These are phyloP conservation scores for Cryphonectria nitschkei DNA, from an alignment of 2,329 filamentous ascomycete species.

Conservation along the genomic window DNA sequence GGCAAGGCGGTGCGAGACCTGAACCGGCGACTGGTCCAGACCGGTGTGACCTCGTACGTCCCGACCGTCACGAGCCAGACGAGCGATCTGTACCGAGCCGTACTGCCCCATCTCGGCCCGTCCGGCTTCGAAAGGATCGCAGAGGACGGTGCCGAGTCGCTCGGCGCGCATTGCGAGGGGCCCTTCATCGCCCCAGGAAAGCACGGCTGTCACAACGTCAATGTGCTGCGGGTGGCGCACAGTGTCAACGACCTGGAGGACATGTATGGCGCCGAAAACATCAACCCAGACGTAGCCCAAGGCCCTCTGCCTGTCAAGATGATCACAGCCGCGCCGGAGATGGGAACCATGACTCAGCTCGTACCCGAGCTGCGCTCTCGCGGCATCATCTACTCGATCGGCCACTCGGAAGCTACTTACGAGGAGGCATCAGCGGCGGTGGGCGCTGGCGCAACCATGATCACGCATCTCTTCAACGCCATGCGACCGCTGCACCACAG, in stretches of 20 bases:
- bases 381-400: constrained; percentile 78
- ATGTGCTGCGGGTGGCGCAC: constrained; percentile 68
- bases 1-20: constrained; percentile 69
- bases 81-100: constrained; percentile 79
- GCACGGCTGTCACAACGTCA: constrained; percentile 82
- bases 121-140: constrained; percentile 64
- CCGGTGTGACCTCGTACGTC: constrained; percentile 82
- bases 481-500: constrained; percentile 91
- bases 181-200: constrained; percentile 83
- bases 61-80: constrained; percentile 82
- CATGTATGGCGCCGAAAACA: constrained; percentile 75
- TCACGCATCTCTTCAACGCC: constrained; percentile 92
- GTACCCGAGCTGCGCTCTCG: constrained; percentile 68
- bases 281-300: constrained; percentile 47
- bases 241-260: constrained; percentile 67
- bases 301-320: constrained; percentile 64
- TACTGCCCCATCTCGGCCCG: constrained; percentile 77
- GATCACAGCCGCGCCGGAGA: constrained; percentile 86
- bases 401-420: constrained; percentile 86
- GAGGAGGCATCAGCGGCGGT: constrained; percentile 77
- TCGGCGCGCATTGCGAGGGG: constrained; percentile 89
- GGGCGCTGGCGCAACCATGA: constrained; percentile 79
- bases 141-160: constrained; percentile 76
- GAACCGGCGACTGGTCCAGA: constrained; percentile 70
- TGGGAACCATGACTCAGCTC: constrained; percentile 67